A percentile compares a stretch with the other conserved stretches of the same genome.
Evolutionary conservation across 208 protist species (phyloP).

Genomic region (Phytomonas francai): DNA sequence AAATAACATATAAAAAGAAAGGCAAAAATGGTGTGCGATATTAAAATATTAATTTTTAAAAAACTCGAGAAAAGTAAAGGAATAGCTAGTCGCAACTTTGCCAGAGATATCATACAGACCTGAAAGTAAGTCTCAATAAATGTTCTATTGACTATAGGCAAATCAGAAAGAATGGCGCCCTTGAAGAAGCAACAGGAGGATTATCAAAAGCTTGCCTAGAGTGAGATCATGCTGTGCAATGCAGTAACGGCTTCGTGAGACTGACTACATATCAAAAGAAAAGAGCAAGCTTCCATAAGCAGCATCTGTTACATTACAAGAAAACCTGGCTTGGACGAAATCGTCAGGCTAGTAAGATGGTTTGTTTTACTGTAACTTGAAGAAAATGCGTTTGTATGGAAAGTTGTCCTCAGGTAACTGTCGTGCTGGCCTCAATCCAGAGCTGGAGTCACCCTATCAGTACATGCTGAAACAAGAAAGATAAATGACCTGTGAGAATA

Average conservation of each 20-base stretch:
- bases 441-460: not conserved
- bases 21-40: not conserved
- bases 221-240: not conserved
- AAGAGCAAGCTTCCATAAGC: not conserved
- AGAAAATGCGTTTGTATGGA: not conserved
- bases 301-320: not conserved
- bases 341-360: not conserved
- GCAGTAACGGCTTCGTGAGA: not conserved
- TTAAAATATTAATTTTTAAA: too few relatives aligned
- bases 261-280: not conserved
- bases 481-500: not conserved
- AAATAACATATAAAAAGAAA: not conserved
- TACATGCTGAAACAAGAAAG: not conserved
- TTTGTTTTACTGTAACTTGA: not conserved
- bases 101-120: not conserved
- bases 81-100: not conserved
- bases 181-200: not conserved
- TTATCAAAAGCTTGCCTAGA: not conserved
- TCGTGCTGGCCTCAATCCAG: not conserved
- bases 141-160: not conserved
- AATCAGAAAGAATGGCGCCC: not conserved
- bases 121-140: not conserved
- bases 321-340: not conserved
- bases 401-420: not conserved
- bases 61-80: not conserved